Conservation (phyloP, 768 basidiomycete genomes). For the Pleurotus platypus region DNA sequence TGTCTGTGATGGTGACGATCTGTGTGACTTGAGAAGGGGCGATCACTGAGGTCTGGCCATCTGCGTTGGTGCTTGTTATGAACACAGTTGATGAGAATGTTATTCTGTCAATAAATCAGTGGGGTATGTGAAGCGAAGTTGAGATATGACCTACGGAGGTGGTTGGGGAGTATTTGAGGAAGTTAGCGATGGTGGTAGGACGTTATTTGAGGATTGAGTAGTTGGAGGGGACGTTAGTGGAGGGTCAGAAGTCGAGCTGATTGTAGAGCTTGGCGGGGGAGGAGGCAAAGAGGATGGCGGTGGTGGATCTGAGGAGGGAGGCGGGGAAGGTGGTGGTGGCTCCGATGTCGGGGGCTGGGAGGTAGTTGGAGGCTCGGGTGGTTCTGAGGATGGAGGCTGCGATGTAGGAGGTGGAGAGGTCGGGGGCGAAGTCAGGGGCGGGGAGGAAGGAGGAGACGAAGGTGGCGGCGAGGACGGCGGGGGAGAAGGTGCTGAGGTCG, state of each 20-base stretch:
- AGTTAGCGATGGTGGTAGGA: no score
- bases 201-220: no score
- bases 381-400: constrained; percentile 10
- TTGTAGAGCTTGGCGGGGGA: not conserved
- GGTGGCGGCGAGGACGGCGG: constrained; percentile 6
- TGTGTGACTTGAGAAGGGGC: constrained; percentile 59
- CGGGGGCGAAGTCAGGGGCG: constrained; percentile 18
- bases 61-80: constrained; percentile 56
- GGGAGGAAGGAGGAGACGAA: constrained; percentile 10
- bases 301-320: constrained; percentile 10
- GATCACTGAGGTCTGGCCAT: constrained; percentile 43
- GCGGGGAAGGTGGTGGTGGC: not conserved
- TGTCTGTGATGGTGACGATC: constrained; percentile 49
- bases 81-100: constrained; percentile 52
- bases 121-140: constrained; percentile 7
- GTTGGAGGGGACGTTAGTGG: not conserved
- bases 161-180: constrained; percentile 11
- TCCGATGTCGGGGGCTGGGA: not conserved
- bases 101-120: constrained; percentile 32
- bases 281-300: constrained; percentile 11
- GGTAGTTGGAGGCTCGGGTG: not conserved
- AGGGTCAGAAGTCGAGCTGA: constrained; percentile 1
- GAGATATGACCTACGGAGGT: constrained; percentile 16
- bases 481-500: not conserved
- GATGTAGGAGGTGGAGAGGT: constrained; percentile 14